Base-by-base conservation (phyloP, 1,139 yeast species). In the Neolecta irregularis region DNA sequence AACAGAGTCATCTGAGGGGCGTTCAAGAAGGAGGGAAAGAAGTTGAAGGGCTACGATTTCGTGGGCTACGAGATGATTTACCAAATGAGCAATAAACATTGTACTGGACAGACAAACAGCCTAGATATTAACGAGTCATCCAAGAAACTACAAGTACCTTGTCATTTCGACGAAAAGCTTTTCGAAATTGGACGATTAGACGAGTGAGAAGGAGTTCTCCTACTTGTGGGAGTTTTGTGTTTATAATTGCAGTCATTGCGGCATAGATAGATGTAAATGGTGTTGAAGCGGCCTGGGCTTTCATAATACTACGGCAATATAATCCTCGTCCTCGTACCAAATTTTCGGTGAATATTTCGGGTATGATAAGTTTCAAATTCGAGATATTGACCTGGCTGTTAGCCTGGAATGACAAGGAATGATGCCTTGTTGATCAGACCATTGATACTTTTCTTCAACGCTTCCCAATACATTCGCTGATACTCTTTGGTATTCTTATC, bases 141-240 rank as follows among this genome's bases (percentile, higher is more conserved):
- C 21, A 3, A 16, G 6, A 13, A 28, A 13, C 12, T 5, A 28
- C 3, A 16, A 13, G 18, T 20, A 28, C 31, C 40, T 62, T 64
- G 47, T 73, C 66, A 45, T 69, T 65, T 16, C 61, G 52, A 42
- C 63, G 57, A 50, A 62, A 76, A 2, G 66, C 64, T 44, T 65
- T 62, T 33, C 76, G 63, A 53, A 79, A 78, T 40, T 65, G 73
- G 3, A 74, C 49, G 1, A 77, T 57, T 21, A 75, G 55, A 43
- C 93, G 59, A 5, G 62, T 52, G 0, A 64, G 53, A 24, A 79
- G 44, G 3, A 76, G 51, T 39, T 65, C 66, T 1, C 93, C 93
- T 17, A 81, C 57, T 29, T 67, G 67, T 0, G 92, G 91, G 4
- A 79, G 51, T 47, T 75, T 72, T 5, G 76, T 65, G 52, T 79